Base-by-base conservation (phyloP, 495 filamentous ascomycete species). In the Penicillium desertorum region DNA sequence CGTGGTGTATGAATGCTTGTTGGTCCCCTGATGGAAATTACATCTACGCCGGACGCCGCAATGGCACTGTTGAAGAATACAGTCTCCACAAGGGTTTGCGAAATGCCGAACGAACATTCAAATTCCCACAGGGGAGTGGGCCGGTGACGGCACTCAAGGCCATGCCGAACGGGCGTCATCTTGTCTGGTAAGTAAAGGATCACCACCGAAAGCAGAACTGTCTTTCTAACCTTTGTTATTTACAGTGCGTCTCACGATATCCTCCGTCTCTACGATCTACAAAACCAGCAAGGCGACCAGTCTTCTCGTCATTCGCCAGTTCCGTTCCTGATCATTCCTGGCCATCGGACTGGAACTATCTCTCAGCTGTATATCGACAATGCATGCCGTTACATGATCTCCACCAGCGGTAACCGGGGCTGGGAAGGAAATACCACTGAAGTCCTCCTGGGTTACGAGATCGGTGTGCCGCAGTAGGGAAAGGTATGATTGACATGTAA, bases 1-100 rank as follows among this genome's bases (percentile, higher is more conserved):
- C 92, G 9, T 98, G 95, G 95, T 97, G 92, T 71, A 98, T 96
- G 88, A 90, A 88, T 59, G 91, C 91, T n/a, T 95, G 90, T 73
- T 98, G 95, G 94, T 92, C 87, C 58, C 92, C 92, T 2, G 89
- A 96, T 72, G 94, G 94, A 25, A 97, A 98, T 71, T 92, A 82
- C 72, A 91, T 98, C 54, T 98, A 96, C 72, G 91, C 88, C 16
- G 94, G 94, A 5, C 83, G 94, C 37, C 81, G 95, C 51, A 98
- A 98, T 71, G 89, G 91, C 53, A 96, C 90, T 0, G 94, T 98
- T 1, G 94, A 98, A 56, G 94, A 98, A 68, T 98, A 87, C 71
- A 90, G 82, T 70, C 75, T 98, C 43, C 91, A 94, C 72, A 92
- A 91, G 58, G 90, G 92, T 0, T 77, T 91, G 2, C 80, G 82